Conservation (phyloP, 371 early-diverging fungal species). For the Smittium mucronatum region DNA sequence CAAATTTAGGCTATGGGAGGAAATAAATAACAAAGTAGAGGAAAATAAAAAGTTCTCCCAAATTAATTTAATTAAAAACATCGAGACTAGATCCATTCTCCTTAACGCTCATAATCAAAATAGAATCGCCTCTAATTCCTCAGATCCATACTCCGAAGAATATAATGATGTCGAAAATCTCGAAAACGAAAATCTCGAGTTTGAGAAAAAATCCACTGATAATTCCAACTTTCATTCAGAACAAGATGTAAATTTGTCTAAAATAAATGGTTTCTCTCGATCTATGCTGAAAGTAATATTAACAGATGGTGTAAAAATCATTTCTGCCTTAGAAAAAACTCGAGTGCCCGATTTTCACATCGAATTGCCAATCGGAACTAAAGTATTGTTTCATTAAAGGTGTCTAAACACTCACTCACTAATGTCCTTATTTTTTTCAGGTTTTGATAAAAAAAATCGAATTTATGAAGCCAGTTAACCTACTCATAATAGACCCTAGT, state of each 20-base stretch:
- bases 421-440: neutral
- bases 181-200: conserved; percentile 4
- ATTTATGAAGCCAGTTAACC: neutral
- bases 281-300: conserved; percentile 9
- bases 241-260: neutral
- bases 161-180: neutral
- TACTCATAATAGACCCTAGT: neutral
- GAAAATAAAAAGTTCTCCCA: neutral
- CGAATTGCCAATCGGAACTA: conserved; percentile 7
- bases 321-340: neutral
- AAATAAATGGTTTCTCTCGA: conserved; percentile 7
- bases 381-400: neutral
- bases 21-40: conserved; percentile 2
- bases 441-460: neutral
- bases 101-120: neutral
- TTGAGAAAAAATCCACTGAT: neutral
- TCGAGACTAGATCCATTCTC: neutral
- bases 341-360: neutral
- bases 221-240: neutral
- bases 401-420: neutral
- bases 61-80: conserved; percentile 7
- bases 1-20: conserved; percentile 3
- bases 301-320: neutral
- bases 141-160: neutral
- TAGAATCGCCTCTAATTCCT: neutral